Conservation (phyloP, 305 asterid species). For the Nicotiana rustica region DNA sequence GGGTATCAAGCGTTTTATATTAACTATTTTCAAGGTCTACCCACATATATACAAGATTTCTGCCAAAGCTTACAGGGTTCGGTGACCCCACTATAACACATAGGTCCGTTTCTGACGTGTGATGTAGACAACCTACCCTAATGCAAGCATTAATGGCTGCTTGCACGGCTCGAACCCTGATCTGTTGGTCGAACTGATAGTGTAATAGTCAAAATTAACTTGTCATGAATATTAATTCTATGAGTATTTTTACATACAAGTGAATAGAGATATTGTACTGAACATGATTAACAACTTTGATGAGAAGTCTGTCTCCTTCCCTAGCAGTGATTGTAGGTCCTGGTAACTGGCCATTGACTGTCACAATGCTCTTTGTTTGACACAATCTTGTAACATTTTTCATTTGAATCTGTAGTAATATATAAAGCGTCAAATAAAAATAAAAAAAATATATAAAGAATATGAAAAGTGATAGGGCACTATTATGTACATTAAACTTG, state of each 20-base stretch:
- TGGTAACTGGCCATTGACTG: constrained; percentile 71
- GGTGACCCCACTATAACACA: too few species aligned
- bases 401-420: constrained; percentile 58
- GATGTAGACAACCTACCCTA: too few species aligned
- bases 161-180: too few species aligned
- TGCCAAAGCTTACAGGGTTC: too few species aligned
- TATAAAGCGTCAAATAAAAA: not conserved
- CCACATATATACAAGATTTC: too few species aligned
- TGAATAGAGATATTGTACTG: constrained; percentile 64
- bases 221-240: not conserved
- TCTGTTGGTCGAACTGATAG: too few species aligned
- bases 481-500: constrained; percentile 54
- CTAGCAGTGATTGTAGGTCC: constrained; percentile 68
- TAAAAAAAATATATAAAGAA: not conserved
- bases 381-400: constrained; percentile 63
- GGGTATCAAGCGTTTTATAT: too few species aligned
- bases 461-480: not conserved
- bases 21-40: too few species aligned
- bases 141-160: too few species aligned
- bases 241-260: constrained; percentile 47
- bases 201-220: not conserved
- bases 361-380: constrained; percentile 67
- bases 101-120: too few species aligned
- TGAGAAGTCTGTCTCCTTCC: constrained; percentile 64
- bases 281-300: constrained; percentile 65